phyloP scores from a whole-genome alignment of 495 filamentous ascomycete species.

The Pseudotulostoma volvatum region DNA sequence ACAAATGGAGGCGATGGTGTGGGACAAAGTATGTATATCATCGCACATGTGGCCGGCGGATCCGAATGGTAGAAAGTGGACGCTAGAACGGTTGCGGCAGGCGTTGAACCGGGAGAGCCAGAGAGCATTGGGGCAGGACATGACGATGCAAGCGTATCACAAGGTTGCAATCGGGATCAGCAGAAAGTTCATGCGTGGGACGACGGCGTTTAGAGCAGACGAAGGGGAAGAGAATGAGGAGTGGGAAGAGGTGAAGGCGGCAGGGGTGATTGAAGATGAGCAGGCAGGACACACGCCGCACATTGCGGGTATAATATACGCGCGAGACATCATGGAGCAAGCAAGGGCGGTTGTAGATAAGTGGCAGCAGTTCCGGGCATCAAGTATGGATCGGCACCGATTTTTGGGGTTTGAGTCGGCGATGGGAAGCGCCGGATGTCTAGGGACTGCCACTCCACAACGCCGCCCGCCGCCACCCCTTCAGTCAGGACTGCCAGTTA shows the following conservation, averaged over 20 bases:
- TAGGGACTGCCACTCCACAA: no score
- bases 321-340: slow-evolving; percentile 7
- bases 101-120: slow-evolving; percentile 1
- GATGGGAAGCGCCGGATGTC: no score
- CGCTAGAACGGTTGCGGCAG: background rate
- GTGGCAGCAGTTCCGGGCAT: no score
- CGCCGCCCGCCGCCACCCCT: no score
- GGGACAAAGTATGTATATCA: background rate
- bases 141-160: slow-evolving; percentile 1
- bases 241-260: no score
- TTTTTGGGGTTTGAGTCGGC: no score
- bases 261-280: slow-evolving; percentile 5
- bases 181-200: slow-evolving; percentile 1
- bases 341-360: no score
- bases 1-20: background rate
- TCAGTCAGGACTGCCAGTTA: no score
- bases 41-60: slow-evolving; percentile 2
- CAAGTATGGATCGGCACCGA: no score
- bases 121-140: background rate
- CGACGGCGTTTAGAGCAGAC: no score
- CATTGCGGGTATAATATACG: slow-evolving; percentile 8
- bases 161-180: slow-evolving; percentile 7
- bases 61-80: background rate
- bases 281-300: slow-evolving; percentile 6
- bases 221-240: no score